These are phyloP conservation scores for Suillus weaverae DNA, from an alignment of 768 basidiomycete species.

Conservation along the genomic window DNA sequence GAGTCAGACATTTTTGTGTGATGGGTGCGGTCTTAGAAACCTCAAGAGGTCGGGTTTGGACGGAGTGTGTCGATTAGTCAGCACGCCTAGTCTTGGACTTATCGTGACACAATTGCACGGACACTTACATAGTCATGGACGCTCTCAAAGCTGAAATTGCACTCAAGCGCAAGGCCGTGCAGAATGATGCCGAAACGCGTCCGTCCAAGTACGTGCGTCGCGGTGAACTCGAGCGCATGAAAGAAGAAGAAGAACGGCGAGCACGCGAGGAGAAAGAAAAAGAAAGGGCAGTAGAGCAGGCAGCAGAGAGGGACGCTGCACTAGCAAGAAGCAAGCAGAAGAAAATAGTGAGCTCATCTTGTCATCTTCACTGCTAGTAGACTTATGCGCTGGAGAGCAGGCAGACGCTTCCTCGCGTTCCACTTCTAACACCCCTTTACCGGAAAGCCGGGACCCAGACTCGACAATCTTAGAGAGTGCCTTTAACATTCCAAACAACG, in stretches of 20 bases:
- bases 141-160: conserved; percentile 88
- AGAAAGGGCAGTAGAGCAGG: conserved; percentile 35
- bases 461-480: conserved; percentile 40
- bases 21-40: conserved; percentile 35
- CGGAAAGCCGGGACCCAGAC: conserved; percentile 35
- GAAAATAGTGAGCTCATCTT: conserved; percentile 44
- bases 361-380: conserved; percentile 8
- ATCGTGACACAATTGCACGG: neutral
- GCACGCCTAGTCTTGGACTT: conserved; percentile 11
- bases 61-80: conserved; percentile 38
- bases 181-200: conserved; percentile 44
- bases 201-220: conserved; percentile 87
- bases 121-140: conserved; percentile 58
- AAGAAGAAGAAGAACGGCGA: conserved; percentile 45
- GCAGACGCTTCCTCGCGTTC: conserved; percentile 35
- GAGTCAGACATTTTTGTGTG: conserved; percentile 58
- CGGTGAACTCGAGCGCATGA: conserved; percentile 82
- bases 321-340: conserved; percentile 26
- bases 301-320: conserved; percentile 19
- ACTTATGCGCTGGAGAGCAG: conserved; percentile 48
- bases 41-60: conserved; percentile 20
- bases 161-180: conserved; percentile 77
- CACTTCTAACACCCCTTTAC: conserved; percentile 39
- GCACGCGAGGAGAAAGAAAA: conserved; percentile 25
- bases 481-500: conserved; percentile 93